Percentiles rank a stretch among this genome's conserved stretches.
Evolutionary conservation across 2,329 filamentous ascomycete species (phyloP).

Genomic region (Diaporthe velutina): DNA sequence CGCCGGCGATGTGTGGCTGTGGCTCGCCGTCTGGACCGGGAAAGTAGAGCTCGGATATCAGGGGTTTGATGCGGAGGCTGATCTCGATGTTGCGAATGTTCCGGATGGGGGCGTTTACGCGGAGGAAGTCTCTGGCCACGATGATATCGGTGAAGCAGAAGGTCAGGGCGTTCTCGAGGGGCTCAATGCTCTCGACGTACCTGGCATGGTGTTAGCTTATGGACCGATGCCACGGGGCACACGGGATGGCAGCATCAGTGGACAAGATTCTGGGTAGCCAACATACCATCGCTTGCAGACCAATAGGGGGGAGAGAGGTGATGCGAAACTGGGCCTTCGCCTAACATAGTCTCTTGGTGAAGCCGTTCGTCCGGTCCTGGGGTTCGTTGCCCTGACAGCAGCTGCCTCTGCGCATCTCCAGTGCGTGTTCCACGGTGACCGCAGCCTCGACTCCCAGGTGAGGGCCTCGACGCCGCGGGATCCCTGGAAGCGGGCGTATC

Average conservation of each 20-base stretch:
- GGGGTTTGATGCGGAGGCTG: slow-evolving; percentile 43
- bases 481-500: slow-evolving; percentile 35
- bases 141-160: slow-evolving; percentile 48
- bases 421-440: slow-evolving; percentile 36
- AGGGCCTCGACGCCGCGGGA: slow-evolving; percentile 28
- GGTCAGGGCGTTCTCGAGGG: slow-evolving; percentile 44
- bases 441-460: slow-evolving; percentile 36
- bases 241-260: not conserved
- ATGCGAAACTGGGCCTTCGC: slow-evolving; percentile 27
- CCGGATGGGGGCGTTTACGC: slow-evolving; percentile 34
- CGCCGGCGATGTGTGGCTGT: slow-evolving; percentile 37
- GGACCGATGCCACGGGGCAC: not conserved
- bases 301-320: slow-evolving; percentile 41
- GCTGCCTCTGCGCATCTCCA: slow-evolving; percentile 38
- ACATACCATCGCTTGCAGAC: slow-evolving; percentile 48
- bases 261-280: too few relatives aligned
- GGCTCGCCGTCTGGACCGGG: slow-evolving; percentile 37
- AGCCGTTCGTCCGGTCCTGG: not conserved
- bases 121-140: slow-evolving; percentile 44
- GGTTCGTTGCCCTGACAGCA: slow-evolving; percentile 17
- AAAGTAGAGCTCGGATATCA: slow-evolving; percentile 47
- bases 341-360: slow-evolving; percentile 16
- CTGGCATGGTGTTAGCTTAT: slow-evolving; percentile 37
- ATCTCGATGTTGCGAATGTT: slow-evolving; percentile 45
- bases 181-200: slow-evolving; percentile 46